Evolutionary conservation across 306 rosid species (phyloP).

Genomic region (Vigna radiata): DNA sequence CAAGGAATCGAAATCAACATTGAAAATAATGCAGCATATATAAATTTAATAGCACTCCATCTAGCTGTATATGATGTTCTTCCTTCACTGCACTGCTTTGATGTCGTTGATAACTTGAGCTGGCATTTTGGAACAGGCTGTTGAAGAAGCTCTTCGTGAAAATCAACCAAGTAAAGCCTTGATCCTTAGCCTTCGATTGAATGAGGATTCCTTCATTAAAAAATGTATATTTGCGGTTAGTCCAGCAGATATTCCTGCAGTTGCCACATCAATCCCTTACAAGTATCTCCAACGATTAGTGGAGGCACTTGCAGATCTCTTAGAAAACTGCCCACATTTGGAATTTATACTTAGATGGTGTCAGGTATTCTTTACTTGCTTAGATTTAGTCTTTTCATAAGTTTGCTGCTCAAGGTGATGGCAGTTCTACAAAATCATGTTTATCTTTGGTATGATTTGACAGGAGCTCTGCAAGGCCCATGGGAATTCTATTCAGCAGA

Average conservation of each 20-base stretch:
- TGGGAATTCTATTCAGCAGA: slow-evolving; percentile 80
- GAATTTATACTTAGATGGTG: slow-evolving; percentile 90
- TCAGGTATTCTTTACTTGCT: slow-evolving; percentile 62
- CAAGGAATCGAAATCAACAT: background rate
- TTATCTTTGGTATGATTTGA: slow-evolving; percentile 41
- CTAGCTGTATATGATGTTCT: slow-evolving; percentile 6
- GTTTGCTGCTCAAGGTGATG: background rate
- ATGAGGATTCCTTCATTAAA: slow-evolving; percentile 73
- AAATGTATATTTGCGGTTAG: slow-evolving; percentile 80
- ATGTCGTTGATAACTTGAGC: slow-evolving; percentile 18
- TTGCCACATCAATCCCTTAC: slow-evolving; percentile 68
- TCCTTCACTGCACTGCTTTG: slow-evolving; percentile 29
- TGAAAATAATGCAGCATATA: slow-evolving; percentile 2
- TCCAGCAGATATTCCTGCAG: slow-evolving; percentile 68
- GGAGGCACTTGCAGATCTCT: slow-evolving; percentile 81
- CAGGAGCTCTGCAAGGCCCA: slow-evolving; percentile 91
- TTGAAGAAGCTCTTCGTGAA: slow-evolving; percentile 74
- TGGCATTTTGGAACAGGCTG: slow-evolving; percentile 68
- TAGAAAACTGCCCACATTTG: slow-evolving; percentile 85
- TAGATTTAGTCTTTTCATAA: background rate
- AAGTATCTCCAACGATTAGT: slow-evolving; percentile 82
- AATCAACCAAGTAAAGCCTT: slow-evolving; percentile 76
- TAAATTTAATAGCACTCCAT: slow-evolving; percentile 5
- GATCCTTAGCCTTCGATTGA: slow-evolving; percentile 83
- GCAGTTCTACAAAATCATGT: slow-evolving; percentile 19